phyloP scores from a whole-genome alignment of 2,329 filamentous ascomycete genomes.

The Neopestalotiopsis sp. region DNA sequence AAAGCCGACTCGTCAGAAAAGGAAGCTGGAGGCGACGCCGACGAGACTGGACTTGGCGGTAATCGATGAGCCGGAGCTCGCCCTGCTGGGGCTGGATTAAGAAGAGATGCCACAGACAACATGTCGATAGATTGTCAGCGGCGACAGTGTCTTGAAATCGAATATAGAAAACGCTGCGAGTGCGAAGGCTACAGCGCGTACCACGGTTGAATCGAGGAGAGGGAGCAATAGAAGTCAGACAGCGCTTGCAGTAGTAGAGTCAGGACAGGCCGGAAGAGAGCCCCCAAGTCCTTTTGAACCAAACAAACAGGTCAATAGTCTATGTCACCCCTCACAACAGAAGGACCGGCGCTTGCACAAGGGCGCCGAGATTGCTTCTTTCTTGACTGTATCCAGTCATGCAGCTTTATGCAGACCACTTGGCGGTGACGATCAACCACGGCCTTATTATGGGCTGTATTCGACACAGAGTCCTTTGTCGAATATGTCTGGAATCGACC shows the following conservation, averaged over 20 bases:
- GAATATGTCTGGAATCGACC: constrained; percentile 53
- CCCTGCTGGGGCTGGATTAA: constrained; percentile 63
- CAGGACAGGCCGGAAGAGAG: constrained; percentile 29
- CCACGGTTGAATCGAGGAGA: constrained; percentile 28
- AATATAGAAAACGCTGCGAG: constrained; percentile 34
- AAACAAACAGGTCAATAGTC: constrained; percentile 43
- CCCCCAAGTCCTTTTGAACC: constrained; percentile 40
- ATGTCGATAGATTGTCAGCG: constrained; percentile 49
- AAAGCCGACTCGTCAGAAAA: constrained; percentile 37
- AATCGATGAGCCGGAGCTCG: constrained; percentile 43
- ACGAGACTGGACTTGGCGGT: constrained; percentile 45
- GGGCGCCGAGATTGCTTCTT: constrained; percentile 42
- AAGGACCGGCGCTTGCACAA: constrained; percentile 40
- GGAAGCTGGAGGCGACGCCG: constrained; percentile 39
- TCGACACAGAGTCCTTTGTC: constrained; percentile 55
- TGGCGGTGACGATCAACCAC: constrained; percentile 36
- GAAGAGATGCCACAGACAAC: constrained; percentile 68
- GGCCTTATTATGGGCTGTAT: constrained; percentile 42
- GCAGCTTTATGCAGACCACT: constrained; percentile 43
- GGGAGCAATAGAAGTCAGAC: constrained; percentile 38
- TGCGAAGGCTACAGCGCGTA: constrained; percentile 27
- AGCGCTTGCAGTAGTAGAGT: constrained; percentile 36
- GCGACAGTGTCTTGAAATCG: constrained; percentile 44
- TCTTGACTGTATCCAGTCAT: constrained; percentile 43
- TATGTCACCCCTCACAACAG: constrained; percentile 37